Evolutionary conservation across 495 filamentous ascomycete species (phyloP).

Genomic region (Penicillium fimorum): DNA sequence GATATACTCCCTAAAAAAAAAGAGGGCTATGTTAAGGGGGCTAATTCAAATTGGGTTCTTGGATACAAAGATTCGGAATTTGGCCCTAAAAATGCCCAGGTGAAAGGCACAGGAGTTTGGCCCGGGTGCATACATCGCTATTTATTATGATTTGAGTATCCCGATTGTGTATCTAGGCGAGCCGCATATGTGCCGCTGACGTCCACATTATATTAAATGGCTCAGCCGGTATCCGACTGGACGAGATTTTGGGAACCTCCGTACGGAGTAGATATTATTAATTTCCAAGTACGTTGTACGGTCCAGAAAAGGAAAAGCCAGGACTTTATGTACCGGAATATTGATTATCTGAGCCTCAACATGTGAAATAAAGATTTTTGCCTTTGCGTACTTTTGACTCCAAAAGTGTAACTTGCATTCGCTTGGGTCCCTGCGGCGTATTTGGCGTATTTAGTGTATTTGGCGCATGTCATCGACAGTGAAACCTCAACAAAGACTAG

Average conservation of each 20-base stretch:
- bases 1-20: too few species aligned
- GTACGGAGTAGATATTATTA: too few species aligned
- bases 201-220: not conserved
- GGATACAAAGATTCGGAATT: not conserved
- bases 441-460: not conserved
- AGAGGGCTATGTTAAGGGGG: not conserved
- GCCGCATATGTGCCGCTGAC: not conserved
- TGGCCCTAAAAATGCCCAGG: not conserved
- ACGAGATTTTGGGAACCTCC: not conserved
- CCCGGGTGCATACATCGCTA: not conserved
- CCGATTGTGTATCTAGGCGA: not conserved
- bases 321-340: not conserved
- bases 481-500: not conserved
- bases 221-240: not conserved
- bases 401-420: not conserved
- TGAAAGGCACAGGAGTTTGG: not conserved
- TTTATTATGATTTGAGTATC: not conserved
- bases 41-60: not conserved
- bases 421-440: not conserved
- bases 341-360: not conserved
- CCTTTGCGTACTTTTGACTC: not conserved
- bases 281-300: too few species aligned
- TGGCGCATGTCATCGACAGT: constrained; percentile 11
- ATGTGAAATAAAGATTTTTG: not conserved
- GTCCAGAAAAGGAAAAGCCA: too few species aligned